A percentile compares a stretch with the other conserved stretches of the same genome.
Conservation (phyloP, 2,329 filamentous ascomycete genomes). For the Colletotrichum zoysiae region DNA sequence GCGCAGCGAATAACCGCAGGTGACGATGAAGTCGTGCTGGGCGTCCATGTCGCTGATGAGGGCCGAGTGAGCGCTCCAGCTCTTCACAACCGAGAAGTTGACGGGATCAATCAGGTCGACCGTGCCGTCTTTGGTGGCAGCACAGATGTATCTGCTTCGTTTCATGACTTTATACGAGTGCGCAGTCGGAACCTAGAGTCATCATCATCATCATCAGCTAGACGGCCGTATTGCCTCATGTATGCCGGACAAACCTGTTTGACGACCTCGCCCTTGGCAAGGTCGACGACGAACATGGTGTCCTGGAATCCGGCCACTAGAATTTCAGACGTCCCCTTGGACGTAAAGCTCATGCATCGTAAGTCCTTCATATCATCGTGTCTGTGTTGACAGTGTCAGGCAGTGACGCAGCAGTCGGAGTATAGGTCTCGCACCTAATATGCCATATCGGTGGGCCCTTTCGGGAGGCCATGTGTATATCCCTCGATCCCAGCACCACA, state of each 20-base stretch:
- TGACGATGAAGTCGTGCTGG: conserved; percentile 93
- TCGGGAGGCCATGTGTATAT: conserved; percentile 89
- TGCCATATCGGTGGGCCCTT: conserved; percentile 91
- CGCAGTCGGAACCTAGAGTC: conserved; percentile 72
- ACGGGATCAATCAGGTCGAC: conserved; percentile 89
- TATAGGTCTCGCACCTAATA: conserved; percentile 68
- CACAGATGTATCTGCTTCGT: conserved; percentile 89
- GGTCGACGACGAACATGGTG: conserved; percentile 82
- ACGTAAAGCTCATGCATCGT: conserved; percentile 95
- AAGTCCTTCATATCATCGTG: conserved; percentile 85
- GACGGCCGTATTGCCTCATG: background rate
- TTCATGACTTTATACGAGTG: conserved; percentile 93
- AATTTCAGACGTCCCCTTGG: conserved; percentile 84
- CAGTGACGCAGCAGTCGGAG: conserved; percentile 20
- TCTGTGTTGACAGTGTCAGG: conserved; percentile 53
- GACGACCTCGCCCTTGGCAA: conserved; percentile 77
- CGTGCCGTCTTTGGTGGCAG: conserved; percentile 83
- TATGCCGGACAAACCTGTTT: conserved; percentile 65
- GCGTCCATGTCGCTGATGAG: conserved; percentile 97
- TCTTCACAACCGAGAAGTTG: conserved; percentile 82
- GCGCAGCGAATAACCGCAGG: conserved; percentile 91
- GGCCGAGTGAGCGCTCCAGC: conserved; percentile 91
- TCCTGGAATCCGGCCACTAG: conserved; percentile 89
- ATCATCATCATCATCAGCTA: conserved; percentile 49
- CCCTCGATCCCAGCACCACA: conserved; percentile 83